Conservation (phyloP, 2,329 filamentous ascomycete species). For the Colletotrichum somersetense region DNA sequence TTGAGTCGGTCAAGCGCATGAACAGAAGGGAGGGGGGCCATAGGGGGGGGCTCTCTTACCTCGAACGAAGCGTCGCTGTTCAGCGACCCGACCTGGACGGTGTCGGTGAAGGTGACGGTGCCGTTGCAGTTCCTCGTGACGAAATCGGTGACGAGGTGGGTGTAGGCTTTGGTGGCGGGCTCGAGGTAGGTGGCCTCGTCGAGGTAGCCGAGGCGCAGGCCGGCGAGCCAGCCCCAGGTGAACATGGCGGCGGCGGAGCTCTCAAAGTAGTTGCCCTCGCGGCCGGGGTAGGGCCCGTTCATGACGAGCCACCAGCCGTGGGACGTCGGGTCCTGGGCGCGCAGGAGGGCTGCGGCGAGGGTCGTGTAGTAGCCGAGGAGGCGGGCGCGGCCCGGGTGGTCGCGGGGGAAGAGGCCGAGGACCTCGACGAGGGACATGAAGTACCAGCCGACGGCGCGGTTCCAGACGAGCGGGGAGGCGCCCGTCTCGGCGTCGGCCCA, state of each 20-base stretch:
- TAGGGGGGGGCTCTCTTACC: conserved; percentile 50
- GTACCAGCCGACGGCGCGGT: conserved; percentile 66
- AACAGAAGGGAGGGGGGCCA: neutral
- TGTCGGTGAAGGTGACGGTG: conserved; percentile 64
- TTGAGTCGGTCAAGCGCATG: too few species aligned
- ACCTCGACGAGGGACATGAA: conserved; percentile 64
- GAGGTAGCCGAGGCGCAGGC: conserved; percentile 48
- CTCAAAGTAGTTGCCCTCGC: conserved; percentile 70
- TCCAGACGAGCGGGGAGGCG: conserved; percentile 66
- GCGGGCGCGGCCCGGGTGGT: conserved; percentile 52
- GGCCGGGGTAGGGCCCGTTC: conserved; percentile 60
- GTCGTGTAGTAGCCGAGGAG: conserved; percentile 55
- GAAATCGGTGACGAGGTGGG: conserved; percentile 56
- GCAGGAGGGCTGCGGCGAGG: conserved; percentile 57
- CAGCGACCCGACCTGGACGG: conserved; percentile 65
- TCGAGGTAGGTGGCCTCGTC: conserved; percentile 44
- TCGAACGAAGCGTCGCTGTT: conserved; percentile 63
- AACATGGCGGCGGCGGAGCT: conserved; percentile 71
- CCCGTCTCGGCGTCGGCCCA: conserved; percentile 66
- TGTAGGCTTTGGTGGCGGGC: conserved; percentile 48
- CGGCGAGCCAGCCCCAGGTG: conserved; percentile 64
- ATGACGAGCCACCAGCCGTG: conserved; percentile 72
- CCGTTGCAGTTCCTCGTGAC: conserved; percentile 61
- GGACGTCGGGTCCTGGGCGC: conserved; percentile 53
- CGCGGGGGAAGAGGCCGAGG: conserved; percentile 58